Percentiles rank a stretch among this genome's conserved stretches.
phyloP scores from a whole-genome alignment of 352 stramenopile species.

The Phytophthora sojae region DNA sequence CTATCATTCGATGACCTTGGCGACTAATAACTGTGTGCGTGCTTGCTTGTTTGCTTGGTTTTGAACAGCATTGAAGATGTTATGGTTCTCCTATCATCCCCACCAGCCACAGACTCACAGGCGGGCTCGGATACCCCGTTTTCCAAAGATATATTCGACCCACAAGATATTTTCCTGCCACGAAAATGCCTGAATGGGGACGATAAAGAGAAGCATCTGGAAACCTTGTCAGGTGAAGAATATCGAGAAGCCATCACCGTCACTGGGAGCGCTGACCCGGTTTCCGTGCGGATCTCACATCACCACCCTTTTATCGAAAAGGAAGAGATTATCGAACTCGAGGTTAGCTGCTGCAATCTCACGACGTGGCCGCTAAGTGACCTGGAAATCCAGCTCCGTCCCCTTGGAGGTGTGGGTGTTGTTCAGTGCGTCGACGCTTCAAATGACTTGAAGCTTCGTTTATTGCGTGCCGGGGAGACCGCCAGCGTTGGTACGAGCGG shows the following conservation, averaged over 20 bases:
- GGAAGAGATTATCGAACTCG: constrained; percentile 60
- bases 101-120: constrained; percentile 1
- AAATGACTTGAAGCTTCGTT: constrained; percentile 67
- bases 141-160: constrained; percentile 50
- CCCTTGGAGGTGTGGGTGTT: constrained; percentile 45
- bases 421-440: constrained; percentile 58
- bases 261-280: constrained; percentile 68
- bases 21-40: constrained; percentile 7
- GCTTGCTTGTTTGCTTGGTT: not conserved
- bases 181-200: constrained; percentile 24
- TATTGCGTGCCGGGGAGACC: constrained; percentile 49
- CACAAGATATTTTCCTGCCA: constrained; percentile 43
- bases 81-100: constrained; percentile 20
- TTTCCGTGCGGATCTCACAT: constrained; percentile 66
- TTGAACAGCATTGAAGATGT: constrained; percentile 35
- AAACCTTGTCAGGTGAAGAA: constrained; percentile 12
- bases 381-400: constrained; percentile 70
- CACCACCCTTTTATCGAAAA: constrained; percentile 50
- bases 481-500: constrained; percentile 35
- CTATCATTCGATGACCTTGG: not conserved
- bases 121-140: not conserved
- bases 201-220: not conserved
- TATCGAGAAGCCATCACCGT: constrained; percentile 39
- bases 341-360: constrained; percentile 72
- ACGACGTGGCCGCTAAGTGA: constrained; percentile 67